Base-by-base conservation (phyloP, 1,139 yeast genomes). In the Yamadazyma sp. region DNA sequence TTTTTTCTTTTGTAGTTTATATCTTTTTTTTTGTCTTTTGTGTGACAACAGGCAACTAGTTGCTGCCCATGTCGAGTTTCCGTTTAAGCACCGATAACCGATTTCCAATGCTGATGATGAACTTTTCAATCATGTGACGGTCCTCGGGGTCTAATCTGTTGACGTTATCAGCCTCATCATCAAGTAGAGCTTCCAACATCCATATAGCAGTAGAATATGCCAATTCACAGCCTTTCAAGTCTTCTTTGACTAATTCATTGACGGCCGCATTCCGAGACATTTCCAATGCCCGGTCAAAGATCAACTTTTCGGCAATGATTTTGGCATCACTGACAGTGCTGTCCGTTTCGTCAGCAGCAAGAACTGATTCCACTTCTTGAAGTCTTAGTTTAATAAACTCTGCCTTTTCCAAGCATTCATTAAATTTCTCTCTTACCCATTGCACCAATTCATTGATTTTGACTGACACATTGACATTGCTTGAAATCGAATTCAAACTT, bases 221-320 rank as follows among this genome's bases (percentile, higher is more conserved):
- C 46, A 86, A 63, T 60, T 89, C 96, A 62, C 97, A 90, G 7
- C 86, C 88, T 34, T 75, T 73, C 40, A 86, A 64, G 56, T 86
- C 90, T 42, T 81, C 87, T 32, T 86, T 84, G 20, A 79, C 80
- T 50, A 88, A 70, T 60, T 92, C 98, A 55, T 83, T 81, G 37
- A 84, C 84, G 0, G 97, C 97, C 0, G 97, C 96, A 41, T 80
- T 80, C 50, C 95, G 77, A 2, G 96, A 86, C 71, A 90, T 86
- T 53, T 92, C 97, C 52, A 90, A 72, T 1, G 97, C 97, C 31
- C 97, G 74, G 51, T 90, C 97, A 62, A 89, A 90, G 20, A 92
- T 79, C 46, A 92, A 71, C 56, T 85, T 85, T 58, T 90, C 97
- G 2, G 95, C 89, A 37, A 84, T 73, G 6, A 82, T 64, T 31